Base-by-base conservation (phyloP, 2,329 filamentous ascomycete species). In the Penicillium sp. region DNA sequence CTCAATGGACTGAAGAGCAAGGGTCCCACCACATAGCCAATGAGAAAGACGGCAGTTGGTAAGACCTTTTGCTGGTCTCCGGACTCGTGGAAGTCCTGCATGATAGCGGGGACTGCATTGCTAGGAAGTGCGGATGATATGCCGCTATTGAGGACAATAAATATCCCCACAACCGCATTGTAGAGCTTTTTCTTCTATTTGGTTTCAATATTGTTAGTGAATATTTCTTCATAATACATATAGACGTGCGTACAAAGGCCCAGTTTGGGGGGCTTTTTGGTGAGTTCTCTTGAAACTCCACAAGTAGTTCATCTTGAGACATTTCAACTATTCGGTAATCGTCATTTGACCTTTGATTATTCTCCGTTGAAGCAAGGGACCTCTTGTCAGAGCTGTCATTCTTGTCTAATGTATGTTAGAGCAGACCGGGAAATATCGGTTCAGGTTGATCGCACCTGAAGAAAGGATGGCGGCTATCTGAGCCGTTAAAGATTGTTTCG, bases 1-100 rank as follows among this genome's bases (percentile, higher is more conserved):
- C 74, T 77, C 2, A 79, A 59, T 0, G 77, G 77, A 5, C 74
- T 76, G 39, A 75, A 78, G 0, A 77, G 54, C 1, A 78, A 57
- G 1, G 77, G 77, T 0, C 76, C 77, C 10, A 79, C 61, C 5
- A 71, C 69, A 55, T 74, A 76, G 2, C 74, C 74, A 19, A 75
- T 67, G 0, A 76, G 62, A 45, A 74, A 76, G 6, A 73, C 65
- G 5, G 72, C 70, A 0, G 73, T 75, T 9, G 73, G 73, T 11
- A 75, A 55, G 31, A 67, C 66, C 34, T 66, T 66, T 49, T 76
- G 71, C 8, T 68, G 58, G 11, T 66, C 47, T 23, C 68, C 68
- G 15, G 65, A 67, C 29, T 67, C 50, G 47, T 65, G 25, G 52
- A 72, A 72, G n/a, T 74, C 62, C 25, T 70, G 58, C 57, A 73